Base-by-base conservation (phyloP, 176 grass and related monocot genomes). In the Oryza glumipatula region DNA sequence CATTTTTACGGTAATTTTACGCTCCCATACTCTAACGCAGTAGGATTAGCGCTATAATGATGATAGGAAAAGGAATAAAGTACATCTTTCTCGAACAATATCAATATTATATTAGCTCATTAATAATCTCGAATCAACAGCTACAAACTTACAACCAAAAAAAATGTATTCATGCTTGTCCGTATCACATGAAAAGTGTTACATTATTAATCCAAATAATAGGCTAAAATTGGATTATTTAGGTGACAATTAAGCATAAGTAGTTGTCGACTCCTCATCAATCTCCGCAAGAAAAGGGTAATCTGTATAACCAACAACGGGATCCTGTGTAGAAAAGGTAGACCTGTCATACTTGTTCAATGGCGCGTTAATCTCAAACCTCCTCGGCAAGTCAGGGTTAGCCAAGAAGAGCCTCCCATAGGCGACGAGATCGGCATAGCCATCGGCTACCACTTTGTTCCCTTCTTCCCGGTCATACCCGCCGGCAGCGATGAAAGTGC, bases 361-460 rank as follows among this genome's bases (percentile, higher is more conserved):
- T 0, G 64, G 4, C 0, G 71, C 49, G 0, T 9, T 3, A 0
- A 89, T 0, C 39, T 84, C 39, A 0, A 89, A 89, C 24, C 87
- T 89, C 24, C 17, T 80, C 0, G 88, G 72, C 0, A 89, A 67
- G 13, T 89, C 87, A 0, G 87, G 87, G 1, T 89, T 89, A 1
- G 83, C 77, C 11, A 89, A 76, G 67, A 85, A 89, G 5, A 76
- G 32, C 54, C 72, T 81, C 2, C 78, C 83, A 0, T 82, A 89
- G 0, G 83, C 88, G 2, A 85, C 72, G 0, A 89, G 83, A 6
- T 89, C 83, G 0, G 83, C 1, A 6, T 89, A 89, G 5, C 83
- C 72, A 0, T 89, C 66, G 0, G 16, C 72, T 5, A 85, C 52
- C 6, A 82, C 72, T 44, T 72, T 77, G 19, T 86, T 86, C 10